Base-by-base conservation (phyloP, 164 flowering plant species). In the Chimonanthus salicifolius region DNA sequence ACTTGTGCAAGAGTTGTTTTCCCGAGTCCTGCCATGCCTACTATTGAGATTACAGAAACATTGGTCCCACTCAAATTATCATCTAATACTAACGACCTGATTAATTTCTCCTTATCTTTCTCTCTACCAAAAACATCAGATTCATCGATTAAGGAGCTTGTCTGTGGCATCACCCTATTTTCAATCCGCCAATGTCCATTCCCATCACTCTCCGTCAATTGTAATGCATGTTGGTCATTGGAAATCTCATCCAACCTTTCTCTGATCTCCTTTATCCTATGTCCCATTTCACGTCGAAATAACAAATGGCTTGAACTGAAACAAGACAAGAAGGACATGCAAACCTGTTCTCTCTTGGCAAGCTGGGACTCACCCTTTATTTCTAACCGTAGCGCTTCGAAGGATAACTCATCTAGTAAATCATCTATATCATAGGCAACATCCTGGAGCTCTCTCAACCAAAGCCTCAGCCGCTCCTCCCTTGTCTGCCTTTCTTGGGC, bases 1-100 rank as follows among this genome's bases (percentile, higher is more conserved):
- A 69, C n/a, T 44, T 69, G 67, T 6, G 73, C 77, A 63, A 75
- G 77, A 6, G 77, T 70, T 7, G 77, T 75, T 43, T 75, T 75
- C 16, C 77, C 77, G 3, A 75, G 45, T 1, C 77, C 77, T 5
- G 62, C 77, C 60, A 69, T 69, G 15, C 72, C 77, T 2, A 75
- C 73, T 49, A 75, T 63, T 6, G 73, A 49, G 15, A 70, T 50
- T 16, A 70, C 72, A 13, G 65, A 62, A 44, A 63, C n/a, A 18
- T 15, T n/a, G 8, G 5, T 5, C 10, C 47, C 67, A 47, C 58
- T 47, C 1, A n/a, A 7, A 44, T 6, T 0, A 7, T 15, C 73
- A 54, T 69, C 45, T 4, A 33, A 4, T 43, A 33, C 6, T 49
- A 70, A 49, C 49, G 15, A 10, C 2, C 51, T 50, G 15, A 75